These are phyloP conservation scores for Trichoderma afroharzianum DNA, from an alignment of 2,329 filamentous ascomycete genomes.

Conservation along the genomic window DNA sequence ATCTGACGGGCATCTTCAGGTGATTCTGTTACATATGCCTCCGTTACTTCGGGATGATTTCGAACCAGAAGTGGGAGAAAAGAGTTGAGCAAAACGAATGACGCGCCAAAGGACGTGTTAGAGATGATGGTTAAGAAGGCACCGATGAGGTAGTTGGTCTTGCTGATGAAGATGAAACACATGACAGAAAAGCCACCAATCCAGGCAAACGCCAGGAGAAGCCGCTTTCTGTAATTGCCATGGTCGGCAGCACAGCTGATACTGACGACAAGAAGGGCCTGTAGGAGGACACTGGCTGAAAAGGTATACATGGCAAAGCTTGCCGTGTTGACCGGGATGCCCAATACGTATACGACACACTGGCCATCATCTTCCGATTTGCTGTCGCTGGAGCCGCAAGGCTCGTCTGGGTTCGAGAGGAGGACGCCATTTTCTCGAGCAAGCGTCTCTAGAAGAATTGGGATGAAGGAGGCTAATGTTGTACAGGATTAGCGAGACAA, in stretches of 20 bases:
- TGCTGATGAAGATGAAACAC: constrained; percentile 76
- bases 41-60: constrained; percentile 62
- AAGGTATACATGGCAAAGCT: constrained; percentile 99
- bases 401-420: constrained; percentile 68
- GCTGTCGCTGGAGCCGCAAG: constrained; percentile 66
- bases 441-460: constrained; percentile 89
- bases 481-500: not conserved
- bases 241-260: constrained; percentile 97
- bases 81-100: constrained; percentile 92
- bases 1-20: constrained; percentile 26
- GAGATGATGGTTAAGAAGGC: constrained; percentile 82
- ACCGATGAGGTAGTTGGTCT: constrained; percentile 74
- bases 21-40: constrained; percentile 27
- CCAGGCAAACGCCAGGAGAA: constrained; percentile 82
- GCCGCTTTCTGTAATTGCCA: constrained; percentile 83
- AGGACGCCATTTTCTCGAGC: constrained; percentile 89
- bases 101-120: constrained; percentile 92
- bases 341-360: constrained; percentile 79
- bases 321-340: constrained; percentile 86
- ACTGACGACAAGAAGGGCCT: constrained; percentile 87
- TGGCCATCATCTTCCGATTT: constrained; percentile 55
- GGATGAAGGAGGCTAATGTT: constrained; percentile 86
- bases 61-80: constrained; percentile 89
- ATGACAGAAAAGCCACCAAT: constrained; percentile 79
- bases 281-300: constrained; percentile 82